A percentile compares a stretch with the other conserved stretches of the same genome.
These are phyloP conservation scores for Ceratocystis variospora DNA, from an alignment of 2,329 filamentous ascomycete genomes.

Conservation along the genomic window DNA sequence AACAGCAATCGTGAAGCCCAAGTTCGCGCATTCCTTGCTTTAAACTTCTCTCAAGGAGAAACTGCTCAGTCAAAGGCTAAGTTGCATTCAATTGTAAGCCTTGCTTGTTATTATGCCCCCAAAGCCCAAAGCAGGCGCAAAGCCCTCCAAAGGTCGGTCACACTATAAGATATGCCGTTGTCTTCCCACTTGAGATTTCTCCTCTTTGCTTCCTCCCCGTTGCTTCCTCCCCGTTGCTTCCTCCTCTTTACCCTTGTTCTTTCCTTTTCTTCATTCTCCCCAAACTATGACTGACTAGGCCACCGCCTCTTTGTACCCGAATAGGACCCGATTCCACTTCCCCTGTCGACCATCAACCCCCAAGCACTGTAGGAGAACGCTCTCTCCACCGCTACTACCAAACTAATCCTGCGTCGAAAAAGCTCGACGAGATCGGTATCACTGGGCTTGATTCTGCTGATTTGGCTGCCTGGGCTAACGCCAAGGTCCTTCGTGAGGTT, in stretches of 20 bases:
- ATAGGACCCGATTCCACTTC: slow-evolving; percentile 25
- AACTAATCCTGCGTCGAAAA: slow-evolving; percentile 37
- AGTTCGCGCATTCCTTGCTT: not conserved
- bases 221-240: slow-evolving; percentile 4
- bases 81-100: not conserved
- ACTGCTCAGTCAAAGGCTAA: not conserved
- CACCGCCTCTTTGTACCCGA: slow-evolving; percentile 11
- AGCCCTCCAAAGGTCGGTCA: slow-evolving; percentile 23
- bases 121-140: slow-evolving; percentile 28
- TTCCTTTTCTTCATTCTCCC: not conserved
- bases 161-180: not conserved
- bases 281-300: not conserved
- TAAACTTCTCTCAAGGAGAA: not conserved
- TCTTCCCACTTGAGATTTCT: not conserved
- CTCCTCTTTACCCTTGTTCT: not conserved
- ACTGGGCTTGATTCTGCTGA: slow-evolving; percentile 35
- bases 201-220: not conserved
- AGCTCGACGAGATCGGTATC: slow-evolving; percentile 33
- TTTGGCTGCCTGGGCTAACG: slow-evolving; percentile 35
- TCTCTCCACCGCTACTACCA: slow-evolving; percentile 35
- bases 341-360: slow-evolving; percentile 20
- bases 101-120: slow-evolving; percentile 26
- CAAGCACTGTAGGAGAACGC: slow-evolving; percentile 37
- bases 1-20: not conserved
- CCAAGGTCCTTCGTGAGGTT: slow-evolving; percentile 33